Conservation (phyloP, 2,329 filamentous ascomycete genomes). For the Xylaria polymorpha region DNA sequence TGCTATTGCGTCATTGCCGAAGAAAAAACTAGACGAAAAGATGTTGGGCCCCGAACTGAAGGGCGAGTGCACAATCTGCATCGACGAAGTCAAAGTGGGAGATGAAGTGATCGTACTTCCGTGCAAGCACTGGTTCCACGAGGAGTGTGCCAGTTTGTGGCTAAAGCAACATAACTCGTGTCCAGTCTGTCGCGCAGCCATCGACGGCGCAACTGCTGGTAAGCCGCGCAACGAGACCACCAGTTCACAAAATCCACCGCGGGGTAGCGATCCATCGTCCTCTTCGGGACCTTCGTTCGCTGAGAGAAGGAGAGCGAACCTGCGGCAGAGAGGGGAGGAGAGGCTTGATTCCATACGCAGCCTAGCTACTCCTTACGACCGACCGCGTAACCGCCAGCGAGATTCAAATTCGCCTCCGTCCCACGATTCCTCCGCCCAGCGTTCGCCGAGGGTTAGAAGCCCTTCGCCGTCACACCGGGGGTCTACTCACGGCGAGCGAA, state of each 20-base stretch:
- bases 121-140: slow-evolving; percentile 95
- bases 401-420: slow-evolving; percentile 47
- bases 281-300: slow-evolving; percentile 35
- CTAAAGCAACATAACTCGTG: slow-evolving; percentile 92
- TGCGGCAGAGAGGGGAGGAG: slow-evolving; percentile 41
- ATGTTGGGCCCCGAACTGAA: slow-evolving; percentile 75
- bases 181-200: slow-evolving; percentile 77
- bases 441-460: slow-evolving; percentile 43
- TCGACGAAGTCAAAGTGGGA: slow-evolving; percentile 81
- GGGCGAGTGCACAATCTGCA: slow-evolving; percentile 94
- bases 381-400: slow-evolving; percentile 37
- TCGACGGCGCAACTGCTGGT: slow-evolving; percentile 55
- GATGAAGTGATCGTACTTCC: slow-evolving; percentile 82
- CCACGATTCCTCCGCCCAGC: slow-evolving; percentile 37
- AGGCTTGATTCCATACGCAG: slow-evolving; percentile 43
- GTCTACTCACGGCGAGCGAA: slow-evolving; percentile 46
- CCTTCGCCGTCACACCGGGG: slow-evolving; percentile 46
- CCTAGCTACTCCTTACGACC: slow-evolving; percentile 31
- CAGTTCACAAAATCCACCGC: slow-evolving; percentile 17
- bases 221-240: slow-evolving; percentile 39
- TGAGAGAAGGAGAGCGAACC: slow-evolving; percentile 42
- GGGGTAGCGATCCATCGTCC: slow-evolving; percentile 32
- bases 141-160: slow-evolving; percentile 84
- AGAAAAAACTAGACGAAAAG: slow-evolving; percentile 74
- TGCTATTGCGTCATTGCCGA: slow-evolving; percentile 79